Evolutionary conservation across 805 yeast genomes (phyloP).

Genomic region (Danielia oregonensis): DNA sequence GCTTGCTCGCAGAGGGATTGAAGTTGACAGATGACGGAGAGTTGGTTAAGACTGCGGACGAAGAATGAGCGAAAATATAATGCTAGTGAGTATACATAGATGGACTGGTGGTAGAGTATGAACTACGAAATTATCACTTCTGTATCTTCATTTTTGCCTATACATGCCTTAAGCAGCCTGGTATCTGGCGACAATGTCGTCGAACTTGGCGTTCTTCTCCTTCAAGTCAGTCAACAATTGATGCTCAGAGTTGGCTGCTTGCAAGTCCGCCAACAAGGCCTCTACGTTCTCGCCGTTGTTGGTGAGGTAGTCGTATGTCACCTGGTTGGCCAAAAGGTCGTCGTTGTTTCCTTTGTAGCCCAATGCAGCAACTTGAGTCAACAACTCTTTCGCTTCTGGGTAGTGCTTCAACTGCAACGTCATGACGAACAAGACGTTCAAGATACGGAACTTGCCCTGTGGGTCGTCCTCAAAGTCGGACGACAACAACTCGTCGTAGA

Average conservation of each 20-base stretch:
- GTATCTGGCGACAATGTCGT: slow-evolving; percentile 64
- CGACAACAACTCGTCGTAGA: slow-evolving; percentile 78
- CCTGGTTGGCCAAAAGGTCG: slow-evolving; percentile 60
- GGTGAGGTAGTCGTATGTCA: slow-evolving; percentile 54
- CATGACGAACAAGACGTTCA: slow-evolving; percentile 63
- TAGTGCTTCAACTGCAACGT: slow-evolving; percentile 75
- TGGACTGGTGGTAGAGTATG: slow-evolving; percentile 14
- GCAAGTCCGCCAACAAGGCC: slow-evolving; percentile 45
- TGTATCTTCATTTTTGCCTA: no score
- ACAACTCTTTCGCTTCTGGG: slow-evolving; percentile 75
- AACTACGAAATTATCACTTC: neutral
- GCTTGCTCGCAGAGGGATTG: slow-evolving; percentile 58
- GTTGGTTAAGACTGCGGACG: slow-evolving; percentile 14
- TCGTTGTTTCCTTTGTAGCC: slow-evolving; percentile 27
- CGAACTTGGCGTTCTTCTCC: slow-evolving; percentile 63
- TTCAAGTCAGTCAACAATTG: slow-evolving; percentile 54
- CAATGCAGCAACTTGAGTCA: slow-evolving; percentile 42
- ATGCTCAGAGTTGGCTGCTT: slow-evolving; percentile 49
- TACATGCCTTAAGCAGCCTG: slow-evolving; percentile 9
- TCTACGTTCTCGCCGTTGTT: slow-evolving; percentile 40
- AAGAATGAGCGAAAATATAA: no score
- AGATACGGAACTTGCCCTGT: slow-evolving; percentile 32
- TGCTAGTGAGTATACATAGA: no score
- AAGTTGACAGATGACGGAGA: slow-evolving; percentile 28
- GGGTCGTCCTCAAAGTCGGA: slow-evolving; percentile 36